Conservation (phyloP, 306 rosid genomes). For the Rosa multiflora region DNA sequence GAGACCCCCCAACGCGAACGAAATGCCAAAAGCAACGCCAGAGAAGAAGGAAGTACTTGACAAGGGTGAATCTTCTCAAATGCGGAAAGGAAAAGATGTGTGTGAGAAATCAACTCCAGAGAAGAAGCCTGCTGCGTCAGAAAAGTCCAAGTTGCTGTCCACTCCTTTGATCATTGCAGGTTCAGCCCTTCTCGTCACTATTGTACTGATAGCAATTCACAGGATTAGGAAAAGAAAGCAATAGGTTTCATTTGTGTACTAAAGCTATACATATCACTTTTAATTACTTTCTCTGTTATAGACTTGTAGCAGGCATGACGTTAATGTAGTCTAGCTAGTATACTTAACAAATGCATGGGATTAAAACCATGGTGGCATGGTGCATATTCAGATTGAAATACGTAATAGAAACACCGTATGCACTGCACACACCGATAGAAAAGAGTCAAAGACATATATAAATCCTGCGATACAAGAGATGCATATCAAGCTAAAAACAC, state of each 20-base stretch:
- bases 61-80: not conserved
- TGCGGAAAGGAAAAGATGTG: slow-evolving; percentile 22
- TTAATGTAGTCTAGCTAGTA: not conserved
- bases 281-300: not conserved
- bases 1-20: slow-evolving; percentile 15
- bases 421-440: not conserved
- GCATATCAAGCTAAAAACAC: not conserved
- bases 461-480: not conserved
- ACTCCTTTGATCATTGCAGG: slow-evolving; percentile 51
- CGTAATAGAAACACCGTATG: not conserved
- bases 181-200: slow-evolving; percentile 50
- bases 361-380: not conserved
- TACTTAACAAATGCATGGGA: not conserved
- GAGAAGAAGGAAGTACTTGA: slow-evolving; percentile 1
- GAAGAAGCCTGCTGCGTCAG: slow-evolving; percentile 19
- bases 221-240: slow-evolving; percentile 35
- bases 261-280: not conserved
- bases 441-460: not conserved
- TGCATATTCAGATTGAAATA: not conserved
- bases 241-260: slow-evolving; percentile 6
- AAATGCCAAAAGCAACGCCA: not conserved
- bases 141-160: slow-evolving; percentile 22
- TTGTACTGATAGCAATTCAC: slow-evolving; percentile 35
- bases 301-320: not conserved
- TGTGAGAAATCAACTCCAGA: slow-evolving; percentile 25